Evolutionary conservation across 1,139 yeast genomes (phyloP).

Genomic region (Kodamaea suecica): DNA sequence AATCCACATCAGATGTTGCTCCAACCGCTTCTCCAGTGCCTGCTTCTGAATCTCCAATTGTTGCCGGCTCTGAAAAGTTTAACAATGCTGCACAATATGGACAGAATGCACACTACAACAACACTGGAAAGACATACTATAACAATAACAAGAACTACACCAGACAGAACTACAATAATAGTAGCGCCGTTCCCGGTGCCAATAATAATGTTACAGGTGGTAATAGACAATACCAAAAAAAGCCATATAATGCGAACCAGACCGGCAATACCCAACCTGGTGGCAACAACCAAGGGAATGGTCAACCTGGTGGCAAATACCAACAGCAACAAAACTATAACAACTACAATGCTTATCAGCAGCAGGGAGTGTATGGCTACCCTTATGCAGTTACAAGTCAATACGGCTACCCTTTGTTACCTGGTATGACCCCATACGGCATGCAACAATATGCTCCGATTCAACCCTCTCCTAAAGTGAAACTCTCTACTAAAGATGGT

Average conservation of each 20-base stretch:
- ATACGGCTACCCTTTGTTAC: conserved; percentile 14
- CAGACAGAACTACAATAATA: conserved; percentile 9
- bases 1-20: not conserved
- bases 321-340: conserved; percentile 13
- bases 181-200: conserved; percentile 3
- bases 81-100: conserved; percentile 10
- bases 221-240: conserved; percentile 11
- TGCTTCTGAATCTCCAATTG: conserved; percentile 6
- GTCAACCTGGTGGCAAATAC: conserved; percentile 8
- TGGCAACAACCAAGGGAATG: conserved; percentile 6
- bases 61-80: conserved; percentile 5
- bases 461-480: conserved; percentile 23
- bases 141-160: conserved; percentile 8
- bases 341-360: conserved; percentile 15
- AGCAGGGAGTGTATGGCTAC: conserved; percentile 14
- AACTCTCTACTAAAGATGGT: conserved; percentile 48
- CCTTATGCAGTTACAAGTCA: conserved; percentile 7
- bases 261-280: conserved; percentile 3
- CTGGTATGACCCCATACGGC: conserved; percentile 16
- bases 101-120: conserved; percentile 12
- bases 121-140: conserved; percentile 11
- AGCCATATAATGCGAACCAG: conserved; percentile 6
- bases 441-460: conserved; percentile 16
- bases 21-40: conserved; percentile 5
- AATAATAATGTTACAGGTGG: conserved; percentile 4